These are phyloP conservation scores for Tuber microsphaerosporum DNA, from an alignment of 495 filamentous ascomycete species.

Conservation along the genomic window DNA sequence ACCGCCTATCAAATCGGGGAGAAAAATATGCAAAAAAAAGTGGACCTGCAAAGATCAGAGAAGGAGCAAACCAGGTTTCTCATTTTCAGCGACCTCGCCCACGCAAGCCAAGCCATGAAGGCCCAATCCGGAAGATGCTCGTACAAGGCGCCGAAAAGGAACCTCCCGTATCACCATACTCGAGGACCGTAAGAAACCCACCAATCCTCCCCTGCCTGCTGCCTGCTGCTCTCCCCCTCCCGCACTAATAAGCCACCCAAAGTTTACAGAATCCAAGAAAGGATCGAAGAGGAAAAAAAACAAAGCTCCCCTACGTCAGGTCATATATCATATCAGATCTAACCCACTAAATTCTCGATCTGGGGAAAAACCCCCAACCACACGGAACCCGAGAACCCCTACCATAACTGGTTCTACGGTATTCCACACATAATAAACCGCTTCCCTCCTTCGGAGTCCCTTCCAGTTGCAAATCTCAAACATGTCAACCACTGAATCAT, in stretches of 20 bases:
- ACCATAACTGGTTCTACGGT: neutral
- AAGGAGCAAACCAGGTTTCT: neutral
- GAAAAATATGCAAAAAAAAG: slow-evolving; percentile 13
- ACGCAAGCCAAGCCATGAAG: neutral
- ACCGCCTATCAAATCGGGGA: neutral
- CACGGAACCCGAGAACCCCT: neutral
- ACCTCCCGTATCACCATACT: neutral
- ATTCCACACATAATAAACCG: neutral
- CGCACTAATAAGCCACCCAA: neutral
- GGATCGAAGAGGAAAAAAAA: neutral
- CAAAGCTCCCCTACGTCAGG: neutral
- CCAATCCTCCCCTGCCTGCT: neutral
- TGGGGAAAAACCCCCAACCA: neutral
- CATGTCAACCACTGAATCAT: neutral
- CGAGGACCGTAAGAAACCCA: neutral
- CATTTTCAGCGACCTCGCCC: neutral
- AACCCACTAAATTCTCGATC: neutral
- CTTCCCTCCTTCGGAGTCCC: neutral
- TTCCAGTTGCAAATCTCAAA: neutral
- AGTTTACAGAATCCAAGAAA: neutral
- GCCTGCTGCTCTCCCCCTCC: neutral
- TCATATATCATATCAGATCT: slow-evolving; percentile 3
- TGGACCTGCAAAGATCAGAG: slow-evolving; percentile 12
- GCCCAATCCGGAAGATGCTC: neutral
- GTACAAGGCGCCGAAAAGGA: neutral